phyloP scores from a whole-genome alignment of 441 rosid species.

The Omphalea diandra region DNA sequence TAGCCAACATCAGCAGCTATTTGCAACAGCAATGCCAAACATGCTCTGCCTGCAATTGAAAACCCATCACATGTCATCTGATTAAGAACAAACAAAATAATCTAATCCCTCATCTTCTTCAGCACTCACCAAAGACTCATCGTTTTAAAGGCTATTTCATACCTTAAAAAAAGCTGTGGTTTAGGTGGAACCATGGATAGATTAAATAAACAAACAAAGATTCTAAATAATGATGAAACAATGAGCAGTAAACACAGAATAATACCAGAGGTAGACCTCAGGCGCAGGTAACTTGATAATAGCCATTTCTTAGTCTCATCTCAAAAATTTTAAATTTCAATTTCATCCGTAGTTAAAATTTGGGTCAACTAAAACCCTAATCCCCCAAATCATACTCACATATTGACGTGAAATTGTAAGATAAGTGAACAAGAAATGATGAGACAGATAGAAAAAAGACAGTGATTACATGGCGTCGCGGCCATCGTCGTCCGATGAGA shows the following conservation, averaged over 20 bases:
- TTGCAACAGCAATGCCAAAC: too few species aligned
- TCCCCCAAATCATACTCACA: background rate
- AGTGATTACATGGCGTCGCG: conserved; percentile 32
- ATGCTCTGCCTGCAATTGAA: background rate
- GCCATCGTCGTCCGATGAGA: conserved; percentile 55
- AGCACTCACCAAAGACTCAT: background rate
- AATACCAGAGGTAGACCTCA: background rate
- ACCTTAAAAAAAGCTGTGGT: too few species aligned
- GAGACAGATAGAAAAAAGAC: background rate
- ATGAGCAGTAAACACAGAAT: too few species aligned
- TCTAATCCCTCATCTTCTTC: background rate
- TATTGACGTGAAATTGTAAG: background rate
- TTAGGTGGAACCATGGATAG: too few species aligned
- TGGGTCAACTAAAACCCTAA: too few species aligned
- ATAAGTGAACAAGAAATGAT: background rate
- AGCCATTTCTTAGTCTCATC: background rate
- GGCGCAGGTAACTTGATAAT: background rate
- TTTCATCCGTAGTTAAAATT: too few species aligned
- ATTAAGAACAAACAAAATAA: background rate
- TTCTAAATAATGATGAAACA: background rate
- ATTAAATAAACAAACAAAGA: too few species aligned
- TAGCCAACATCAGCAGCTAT: too few species aligned
- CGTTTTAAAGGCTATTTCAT: too few species aligned
- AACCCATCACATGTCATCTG: background rate
- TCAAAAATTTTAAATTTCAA: background rate